A percentile compares a stretch with the other conserved stretches of the same genome.
Conservation (phyloP, 2,329 filamentous ascomycete genomes). For the Trichoderma sp. region DNA sequence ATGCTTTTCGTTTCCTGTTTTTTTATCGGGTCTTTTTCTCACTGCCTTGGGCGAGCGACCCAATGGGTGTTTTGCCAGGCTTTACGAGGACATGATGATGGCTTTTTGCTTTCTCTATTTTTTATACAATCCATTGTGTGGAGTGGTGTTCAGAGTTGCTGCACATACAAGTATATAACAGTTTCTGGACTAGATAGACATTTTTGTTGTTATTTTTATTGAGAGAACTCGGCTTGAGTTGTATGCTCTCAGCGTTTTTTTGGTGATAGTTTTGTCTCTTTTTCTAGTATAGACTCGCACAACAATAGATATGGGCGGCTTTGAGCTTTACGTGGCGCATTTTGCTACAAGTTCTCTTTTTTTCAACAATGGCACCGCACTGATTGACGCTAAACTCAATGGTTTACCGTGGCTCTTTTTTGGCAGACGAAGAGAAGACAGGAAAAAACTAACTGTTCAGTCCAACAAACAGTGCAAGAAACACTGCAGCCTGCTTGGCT, state of each 20-base stretch:
- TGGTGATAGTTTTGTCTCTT: background rate
- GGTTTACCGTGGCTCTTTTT: background rate
- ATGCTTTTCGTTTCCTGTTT: slow-evolving; percentile 24
- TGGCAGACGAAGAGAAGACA: background rate
- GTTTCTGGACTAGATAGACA: slow-evolving; percentile 24
- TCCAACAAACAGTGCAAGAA: slow-evolving; percentile 2
- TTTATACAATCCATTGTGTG: background rate
- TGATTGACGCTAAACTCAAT: background rate
- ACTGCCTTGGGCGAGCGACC: background rate
- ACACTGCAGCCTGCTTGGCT: background rate
- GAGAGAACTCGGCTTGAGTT: background rate
- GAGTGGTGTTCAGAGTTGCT: slow-evolving; percentile 15
- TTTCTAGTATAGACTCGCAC: background rate
- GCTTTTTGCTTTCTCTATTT: slow-evolving; percentile 5
- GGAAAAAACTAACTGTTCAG: background rate
- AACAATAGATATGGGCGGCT: slow-evolving; percentile 7
- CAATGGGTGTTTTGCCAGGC: background rate
- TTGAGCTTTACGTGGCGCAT: background rate
- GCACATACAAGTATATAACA: slow-evolving; percentile 24
- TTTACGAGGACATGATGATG: slow-evolving; percentile 26
- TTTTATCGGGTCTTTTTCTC: slow-evolving; percentile 25
- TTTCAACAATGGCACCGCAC: background rate
- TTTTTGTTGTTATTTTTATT: slow-evolving; percentile 11
- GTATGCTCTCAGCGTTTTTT: background rate
- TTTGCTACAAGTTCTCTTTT: background rate